Conservation (phyloP, 345 rosid genomes). For the Chamaenerion angustifolium region DNA sequence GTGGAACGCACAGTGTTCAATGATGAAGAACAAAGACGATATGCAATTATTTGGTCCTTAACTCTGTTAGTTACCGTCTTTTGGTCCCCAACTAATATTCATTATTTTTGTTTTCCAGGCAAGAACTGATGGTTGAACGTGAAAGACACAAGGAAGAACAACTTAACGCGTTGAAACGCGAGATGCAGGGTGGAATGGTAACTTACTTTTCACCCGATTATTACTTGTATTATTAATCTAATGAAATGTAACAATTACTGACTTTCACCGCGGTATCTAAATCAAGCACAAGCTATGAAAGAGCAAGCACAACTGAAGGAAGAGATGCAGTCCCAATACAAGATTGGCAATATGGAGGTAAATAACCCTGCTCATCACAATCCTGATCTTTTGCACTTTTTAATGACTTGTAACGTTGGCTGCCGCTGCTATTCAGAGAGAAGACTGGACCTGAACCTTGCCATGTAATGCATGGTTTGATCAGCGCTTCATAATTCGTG, state of each 20-base stretch:
- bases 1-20: constrained; percentile 79
- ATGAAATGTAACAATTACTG: neutral
- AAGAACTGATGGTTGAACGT: constrained; percentile 54
- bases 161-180: constrained; percentile 52
- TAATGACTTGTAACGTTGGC: constrained; percentile 6
- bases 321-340: constrained; percentile 90
- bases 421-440: constrained; percentile 19
- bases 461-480: constrained; percentile 4
- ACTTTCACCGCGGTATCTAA: neutral
- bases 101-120: constrained; percentile 30
- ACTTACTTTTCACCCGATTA: neutral
- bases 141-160: constrained; percentile 86
- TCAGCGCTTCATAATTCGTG: too few species aligned
- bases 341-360: constrained; percentile 88
- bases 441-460: constrained; percentile 14
- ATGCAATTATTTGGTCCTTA: constrained; percentile 7
- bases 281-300: constrained; percentile 90
- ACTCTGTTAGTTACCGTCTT: too few species aligned
- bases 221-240: neutral
- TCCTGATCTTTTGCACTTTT: too few species aligned
- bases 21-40: constrained; percentile 94
- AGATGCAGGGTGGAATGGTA: constrained; percentile 99
- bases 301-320: constrained; percentile 83
- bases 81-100: too few species aligned
- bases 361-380: neutral